A percentile compares a stretch with the other conserved stretches of the same genome.
Evolutionary conservation across 2,329 filamentous ascomycete species (phyloP).

Genomic region (Alternaria rosae): DNA sequence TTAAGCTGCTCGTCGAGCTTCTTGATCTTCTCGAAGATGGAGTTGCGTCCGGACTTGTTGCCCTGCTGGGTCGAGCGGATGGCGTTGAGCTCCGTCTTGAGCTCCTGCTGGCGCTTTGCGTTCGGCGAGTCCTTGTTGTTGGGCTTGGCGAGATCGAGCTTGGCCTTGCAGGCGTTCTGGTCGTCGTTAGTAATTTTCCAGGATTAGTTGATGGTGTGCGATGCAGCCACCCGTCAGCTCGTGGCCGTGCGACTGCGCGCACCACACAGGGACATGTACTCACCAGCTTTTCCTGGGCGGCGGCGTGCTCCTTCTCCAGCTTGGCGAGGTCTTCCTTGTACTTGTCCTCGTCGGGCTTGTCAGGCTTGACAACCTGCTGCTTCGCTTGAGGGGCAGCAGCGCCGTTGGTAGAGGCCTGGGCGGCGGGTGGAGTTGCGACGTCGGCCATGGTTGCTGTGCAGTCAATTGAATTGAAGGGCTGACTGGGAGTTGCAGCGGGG

Average conservation of each 20-base stretch:
- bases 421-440: conserved; percentile 48
- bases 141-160: conserved; percentile 83
- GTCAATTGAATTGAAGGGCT: conserved; percentile 27
- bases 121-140: conserved; percentile 82
- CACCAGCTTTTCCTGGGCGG: conserved; percentile 75
- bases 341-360: conserved; percentile 84
- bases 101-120: conserved; percentile 83
- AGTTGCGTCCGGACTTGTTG: conserved; percentile 81
- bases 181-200: conserved; percentile 14
- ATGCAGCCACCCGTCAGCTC: conserved; percentile 24
- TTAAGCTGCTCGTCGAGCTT: conserved; percentile 88
- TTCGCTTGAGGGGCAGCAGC: conserved; percentile 44
- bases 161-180: conserved; percentile 85
- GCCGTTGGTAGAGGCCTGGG: conserved; percentile 40
- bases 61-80: conserved; percentile 88
- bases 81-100: conserved; percentile 79
- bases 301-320: conserved; percentile 86
- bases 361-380: conserved; percentile 66
- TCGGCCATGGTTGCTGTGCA: conserved; percentile 42
- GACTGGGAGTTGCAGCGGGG: conserved; percentile 23
- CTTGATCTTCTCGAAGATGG: conserved; percentile 89
- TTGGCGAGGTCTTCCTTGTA: conserved; percentile 81
- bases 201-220: background rate
- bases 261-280: conserved; percentile 30
- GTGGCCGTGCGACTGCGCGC: conserved; percentile 6